Percentiles rank a stretch among this genome's conserved stretches.
Conservation (phyloP, 2,329 filamentous ascomycete genomes). For the Aspergillus sp. region DNA sequence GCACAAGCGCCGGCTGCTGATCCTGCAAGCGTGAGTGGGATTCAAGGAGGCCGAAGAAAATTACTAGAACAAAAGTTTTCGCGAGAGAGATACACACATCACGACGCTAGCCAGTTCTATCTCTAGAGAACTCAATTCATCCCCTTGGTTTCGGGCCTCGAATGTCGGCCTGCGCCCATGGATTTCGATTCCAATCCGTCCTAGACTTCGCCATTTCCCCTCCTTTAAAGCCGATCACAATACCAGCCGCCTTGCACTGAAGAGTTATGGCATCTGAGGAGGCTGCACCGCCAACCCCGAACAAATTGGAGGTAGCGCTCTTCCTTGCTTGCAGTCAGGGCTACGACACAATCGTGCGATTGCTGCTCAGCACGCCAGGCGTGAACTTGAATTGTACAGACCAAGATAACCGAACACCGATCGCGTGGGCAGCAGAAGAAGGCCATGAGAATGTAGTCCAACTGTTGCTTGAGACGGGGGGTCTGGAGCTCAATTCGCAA, state of each 20-base stretch:
- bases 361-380: conserved; percentile 27
- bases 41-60: neutral
- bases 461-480: conserved; percentile 25
- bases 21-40: conserved; percentile 8
- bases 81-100: neutral
- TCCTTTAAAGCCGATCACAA: neutral
- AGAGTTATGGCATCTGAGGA: conserved; percentile 16
- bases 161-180: conserved; percentile 11
- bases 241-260: neutral
- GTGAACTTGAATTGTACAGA: conserved; percentile 28
- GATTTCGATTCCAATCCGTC: conserved; percentile 8
- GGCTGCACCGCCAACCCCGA: conserved; percentile 20
- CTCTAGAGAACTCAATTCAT: conserved; percentile 5
- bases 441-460: conserved; percentile 28
- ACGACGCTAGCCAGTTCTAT: conserved; percentile 10
- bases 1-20: conserved; percentile 13
- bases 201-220: neutral
- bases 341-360: conserved; percentile 30
- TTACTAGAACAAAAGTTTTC: conserved; percentile 11
- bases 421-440: conserved; percentile 29
- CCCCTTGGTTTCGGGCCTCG: conserved; percentile 5
- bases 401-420: conserved; percentile 25
- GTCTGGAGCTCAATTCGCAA: conserved; percentile 19
- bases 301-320: conserved; percentile 30
- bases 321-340: conserved; percentile 30